Base-by-base conservation (phyloP, 257 asterid species). In the Primulina tabacum region DNA sequence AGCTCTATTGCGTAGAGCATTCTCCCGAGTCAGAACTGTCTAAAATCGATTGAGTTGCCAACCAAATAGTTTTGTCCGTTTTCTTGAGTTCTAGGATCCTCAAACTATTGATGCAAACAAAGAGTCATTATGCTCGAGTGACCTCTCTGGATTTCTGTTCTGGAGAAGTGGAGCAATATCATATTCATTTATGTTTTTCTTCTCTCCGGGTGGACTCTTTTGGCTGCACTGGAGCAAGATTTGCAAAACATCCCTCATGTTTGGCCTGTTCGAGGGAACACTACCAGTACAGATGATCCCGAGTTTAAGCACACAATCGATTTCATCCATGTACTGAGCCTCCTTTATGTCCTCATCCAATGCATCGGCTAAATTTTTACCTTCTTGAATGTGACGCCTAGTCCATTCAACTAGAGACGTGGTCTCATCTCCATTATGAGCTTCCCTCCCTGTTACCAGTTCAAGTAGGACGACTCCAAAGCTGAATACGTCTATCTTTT, bases 381-480 rank as follows among this genome's bases (percentile, higher is more conserved):
- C 90, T 70, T 87, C 87, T 72, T 76, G 82, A 18, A 83, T 33
- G 47, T 79, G 84, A 0, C 76, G 81, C 95, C 95, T 82, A 0
- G 94, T 90, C 97, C 97, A 93, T 62, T 87, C 94, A 7, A 85
- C 94, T 9, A 93, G 88, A 16, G 95, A 83, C 4, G 88, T 79
- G 18, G 65, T 74, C 76, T 87, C 96, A 29, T 84, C 94, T 18
- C 99, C 99, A 8, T 74, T 56, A 17, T 85, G 85, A 12, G 94
- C 92, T 79, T 89, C 94, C 73, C 74, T 84, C 71, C 99, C 94
- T 0, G 96, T 90, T 35, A 85, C 82, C 65, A 90, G 64, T 67
- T 93, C 99, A 53, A 93, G 80, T 59, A 93, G 95, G 64, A 93
- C 67, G 70, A 89, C 97, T 8, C 99, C 99, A 33, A 89, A 93